Percentiles rank a stretch among this genome's conserved stretches.
Conservation (phyloP, 2,329 filamentous ascomycete species). For the Colletotrichum cordylinicola region DNA sequence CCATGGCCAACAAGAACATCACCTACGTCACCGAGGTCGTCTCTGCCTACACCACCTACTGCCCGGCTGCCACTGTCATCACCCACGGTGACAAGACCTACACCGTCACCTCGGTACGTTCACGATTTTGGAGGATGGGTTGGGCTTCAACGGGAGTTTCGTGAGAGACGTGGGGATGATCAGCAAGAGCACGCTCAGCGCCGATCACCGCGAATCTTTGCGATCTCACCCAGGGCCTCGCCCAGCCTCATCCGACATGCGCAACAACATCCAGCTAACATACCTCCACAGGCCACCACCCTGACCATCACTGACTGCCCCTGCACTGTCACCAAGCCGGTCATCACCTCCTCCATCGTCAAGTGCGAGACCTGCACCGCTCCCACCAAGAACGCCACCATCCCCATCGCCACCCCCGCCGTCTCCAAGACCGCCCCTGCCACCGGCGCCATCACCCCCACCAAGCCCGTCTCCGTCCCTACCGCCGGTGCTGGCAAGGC, state of each 20-base stretch:
- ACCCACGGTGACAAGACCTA: constrained; percentile 71
- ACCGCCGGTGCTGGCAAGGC: constrained; percentile 63
- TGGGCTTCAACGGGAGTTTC: constrained; percentile 23
- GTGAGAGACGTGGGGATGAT: neutral
- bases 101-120: constrained; percentile 58
- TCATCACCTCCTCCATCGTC: constrained; percentile 57
- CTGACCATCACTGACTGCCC: constrained; percentile 76
- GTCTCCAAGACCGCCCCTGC: constrained; percentile 31
- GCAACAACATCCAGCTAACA: constrained; percentile 31
- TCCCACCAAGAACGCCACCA: constrained; percentile 25
- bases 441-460: constrained; percentile 33
- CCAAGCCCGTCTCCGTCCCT: constrained; percentile 41
- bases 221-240: neutral
- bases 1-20: constrained; percentile 47
- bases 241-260: neutral
- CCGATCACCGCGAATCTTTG: neutral
- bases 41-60: constrained; percentile 73
- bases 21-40: constrained; percentile 71
- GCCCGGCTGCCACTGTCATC: constrained; percentile 70
- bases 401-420: constrained; percentile 30
- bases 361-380: constrained; percentile 56
- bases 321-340: constrained; percentile 69
- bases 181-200: neutral
- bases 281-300: constrained; percentile 59
- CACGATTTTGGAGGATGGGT: neutral